These are phyloP conservation scores for Tulasnella sp. DNA, from an alignment of 768 basidiomycete genomes.

Conservation along the genomic window DNA sequence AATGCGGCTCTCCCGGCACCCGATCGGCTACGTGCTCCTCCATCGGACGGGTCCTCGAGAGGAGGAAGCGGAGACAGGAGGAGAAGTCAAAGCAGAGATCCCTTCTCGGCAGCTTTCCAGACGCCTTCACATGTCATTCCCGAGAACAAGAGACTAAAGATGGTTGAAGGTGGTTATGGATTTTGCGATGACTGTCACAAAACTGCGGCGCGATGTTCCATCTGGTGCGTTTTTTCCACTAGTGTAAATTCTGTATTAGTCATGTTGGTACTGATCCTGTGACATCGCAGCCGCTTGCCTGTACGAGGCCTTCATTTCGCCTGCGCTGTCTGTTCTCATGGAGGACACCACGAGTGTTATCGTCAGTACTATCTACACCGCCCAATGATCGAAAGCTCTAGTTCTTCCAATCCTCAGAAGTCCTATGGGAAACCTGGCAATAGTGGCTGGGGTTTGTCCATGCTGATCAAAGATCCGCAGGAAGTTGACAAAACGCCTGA, in stretches of 20 bases:
- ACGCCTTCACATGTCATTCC: background rate
- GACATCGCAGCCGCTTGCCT: conserved; percentile 71
- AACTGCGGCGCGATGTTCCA: conserved; percentile 44
- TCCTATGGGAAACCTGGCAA: background rate
- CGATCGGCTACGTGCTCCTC: background rate
- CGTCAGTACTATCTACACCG: conserved; percentile 50
- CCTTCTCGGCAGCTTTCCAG: background rate
- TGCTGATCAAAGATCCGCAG: background rate
- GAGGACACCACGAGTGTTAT: conserved; percentile 73
- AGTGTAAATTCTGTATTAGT: no score
- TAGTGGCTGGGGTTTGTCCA: conserved; percentile 8
- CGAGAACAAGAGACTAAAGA: conserved; percentile 16
- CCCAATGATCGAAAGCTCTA: conserved; percentile 34
- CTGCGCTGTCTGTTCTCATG: conserved; percentile 67
- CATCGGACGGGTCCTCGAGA: background rate
- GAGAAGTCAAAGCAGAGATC: no score
- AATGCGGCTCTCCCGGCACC: conserved; percentile 29
- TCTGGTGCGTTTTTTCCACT: conserved; percentile 68
- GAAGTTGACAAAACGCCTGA: background rate
- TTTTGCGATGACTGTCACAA: conserved; percentile 48
- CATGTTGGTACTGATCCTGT: no score
- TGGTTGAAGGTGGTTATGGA: conserved; percentile 34
- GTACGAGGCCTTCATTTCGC: conserved; percentile 59
- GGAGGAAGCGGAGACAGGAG: background rate
- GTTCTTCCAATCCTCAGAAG: background rate